phyloP scores from a whole-genome alignment of 2,329 filamentous ascomycete species.

The Capronia americana region DNA sequence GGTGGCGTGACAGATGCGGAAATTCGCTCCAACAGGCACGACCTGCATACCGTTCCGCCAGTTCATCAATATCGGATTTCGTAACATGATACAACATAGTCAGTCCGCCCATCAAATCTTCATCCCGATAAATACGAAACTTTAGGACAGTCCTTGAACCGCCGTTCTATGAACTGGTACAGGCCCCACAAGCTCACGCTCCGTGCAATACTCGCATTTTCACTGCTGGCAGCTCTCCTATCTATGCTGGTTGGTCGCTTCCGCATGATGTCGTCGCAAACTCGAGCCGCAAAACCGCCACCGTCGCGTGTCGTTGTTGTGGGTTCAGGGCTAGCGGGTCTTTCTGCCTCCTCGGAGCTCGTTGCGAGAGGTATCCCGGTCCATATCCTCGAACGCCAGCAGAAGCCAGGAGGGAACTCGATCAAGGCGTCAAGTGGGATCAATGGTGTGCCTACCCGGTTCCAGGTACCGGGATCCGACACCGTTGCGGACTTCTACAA shows the following conservation, averaged over 20 bases:
- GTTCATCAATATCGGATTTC: too few species aligned
- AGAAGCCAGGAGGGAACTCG: conserved; percentile 68
- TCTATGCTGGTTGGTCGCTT: conserved; percentile 17
- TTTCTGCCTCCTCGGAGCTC: conserved; percentile 65
- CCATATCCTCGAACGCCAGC: conserved; percentile 63
- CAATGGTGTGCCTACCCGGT: conserved; percentile 66
- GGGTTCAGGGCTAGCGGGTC: conserved; percentile 69
- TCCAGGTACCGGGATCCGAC: conserved; percentile 50
- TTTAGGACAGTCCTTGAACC: background rate
- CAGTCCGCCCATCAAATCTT: background rate
- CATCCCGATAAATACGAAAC: background rate
- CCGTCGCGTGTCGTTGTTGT: conserved; percentile 60
- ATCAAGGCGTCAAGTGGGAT: conserved; percentile 73
- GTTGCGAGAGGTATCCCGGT: conserved; percentile 61
- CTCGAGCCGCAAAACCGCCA: background rate
- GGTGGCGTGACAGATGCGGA: too few species aligned
- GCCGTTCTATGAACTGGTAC: conserved; percentile 6
- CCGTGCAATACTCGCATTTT: conserved; percentile 1
- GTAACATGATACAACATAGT: too few species aligned
- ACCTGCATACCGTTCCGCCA: too few species aligned
- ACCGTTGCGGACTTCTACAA: conserved; percentile 54
- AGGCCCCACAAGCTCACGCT: background rate
- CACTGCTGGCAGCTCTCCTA: conserved; percentile 10
- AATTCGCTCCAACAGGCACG: too few species aligned
- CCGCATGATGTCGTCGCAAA: conserved; percentile 13